Evolutionary conservation across 306 rosid species (phyloP), one percentile per base, ranked within the genome.

Genomic region (Acacia confusa): DNA sequence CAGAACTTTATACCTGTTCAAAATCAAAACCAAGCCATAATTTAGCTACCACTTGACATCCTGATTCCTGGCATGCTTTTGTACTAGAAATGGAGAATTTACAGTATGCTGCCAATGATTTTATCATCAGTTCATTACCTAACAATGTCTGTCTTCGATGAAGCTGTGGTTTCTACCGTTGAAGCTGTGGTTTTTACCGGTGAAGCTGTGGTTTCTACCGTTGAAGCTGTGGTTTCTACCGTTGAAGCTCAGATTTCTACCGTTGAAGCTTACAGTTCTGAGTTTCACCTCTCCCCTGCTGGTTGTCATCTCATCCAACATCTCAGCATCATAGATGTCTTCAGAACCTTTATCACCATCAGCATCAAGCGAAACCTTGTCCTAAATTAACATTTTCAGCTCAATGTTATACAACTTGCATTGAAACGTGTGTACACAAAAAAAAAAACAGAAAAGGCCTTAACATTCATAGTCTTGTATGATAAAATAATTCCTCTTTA

Each of bases 231-330:
- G 78, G 79, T 58, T 79, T 72, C 84, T 77, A 41, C 30, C 58
- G 9, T 76, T 84, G 87, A 77, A 81, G 84, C 94, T 95, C 20
- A 41, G 78, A 77, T 58, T 79, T 68, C 84, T 77, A 58, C 47
- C 74, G 8, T 76, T 84, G 87, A 77, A 81, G 84, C 94, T 95
- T 40, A 85, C 63, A 50, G 88, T 69, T 88, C 92, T 90, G 70
- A 84, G 90, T 85, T 91, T 95, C 87, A 92, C 75, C 82, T 95
- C 98, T 79, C 97, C 97, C 74, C 98, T 89, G 73, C 60, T 85
- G 28, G 97, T 92, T 74, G 97, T 95, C 90, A 90, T 89, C 83
- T 89, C 95, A 80, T 95, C 98, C 79, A 95, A 87, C 61, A 90
- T 81, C 87, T 95, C 98, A 2, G 87, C 89, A 38, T 91, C 97